A percentile compares a stretch with the other conserved stretches of the same genome.
phyloP scores from a whole-genome alignment of 805 yeast genomes.

The Saturnispora sekii region DNA sequence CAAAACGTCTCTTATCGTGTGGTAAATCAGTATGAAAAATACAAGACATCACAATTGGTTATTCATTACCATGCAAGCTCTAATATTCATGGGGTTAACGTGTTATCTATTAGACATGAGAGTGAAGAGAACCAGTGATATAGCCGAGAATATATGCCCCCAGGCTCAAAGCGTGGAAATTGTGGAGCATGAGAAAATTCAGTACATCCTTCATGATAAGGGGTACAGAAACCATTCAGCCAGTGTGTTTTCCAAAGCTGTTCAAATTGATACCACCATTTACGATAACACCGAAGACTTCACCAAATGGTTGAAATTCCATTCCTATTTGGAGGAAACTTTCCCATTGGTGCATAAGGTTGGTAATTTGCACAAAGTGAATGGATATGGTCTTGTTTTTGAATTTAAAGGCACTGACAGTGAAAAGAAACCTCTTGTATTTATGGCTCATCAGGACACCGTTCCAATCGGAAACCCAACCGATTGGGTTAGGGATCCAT shows the following conservation, averaged over 20 bases:
- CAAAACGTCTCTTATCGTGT: too few relatives aligned
- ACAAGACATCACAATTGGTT: too few relatives aligned
- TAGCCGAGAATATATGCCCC: conserved; percentile 16
- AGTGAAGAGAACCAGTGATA: too few relatives aligned
- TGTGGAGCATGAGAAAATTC: conserved; percentile 11
- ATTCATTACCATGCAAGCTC: too few relatives aligned
- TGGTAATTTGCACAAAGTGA: conserved; percentile 30
- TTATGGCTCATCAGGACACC: conserved; percentile 41
- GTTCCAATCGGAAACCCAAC: conserved; percentile 38
- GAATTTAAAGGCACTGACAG: conserved; percentile 33
- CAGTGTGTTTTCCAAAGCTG: conserved; percentile 37
- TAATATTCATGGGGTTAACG: too few relatives aligned
- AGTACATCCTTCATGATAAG: conserved; percentile 27
- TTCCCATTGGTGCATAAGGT: conserved; percentile 30
- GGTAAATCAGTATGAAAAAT: too few relatives aligned
- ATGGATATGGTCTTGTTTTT: conserved; percentile 34
- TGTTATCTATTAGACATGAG: too few relatives aligned
- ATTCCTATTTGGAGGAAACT: conserved; percentile 27
- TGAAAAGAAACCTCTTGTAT: conserved; percentile 33
- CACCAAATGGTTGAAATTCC: conserved; percentile 11
- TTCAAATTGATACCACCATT: conserved; percentile 43
- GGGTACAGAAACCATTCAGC: conserved; percentile 30
- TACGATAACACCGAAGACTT: conserved; percentile 16
- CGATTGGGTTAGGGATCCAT: conserved; percentile 31
- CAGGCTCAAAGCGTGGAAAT: conserved; percentile 16